Conservation (phyloP, 768 basidiomycete species). For the Rhodotorula kratochvilovae region DNA sequence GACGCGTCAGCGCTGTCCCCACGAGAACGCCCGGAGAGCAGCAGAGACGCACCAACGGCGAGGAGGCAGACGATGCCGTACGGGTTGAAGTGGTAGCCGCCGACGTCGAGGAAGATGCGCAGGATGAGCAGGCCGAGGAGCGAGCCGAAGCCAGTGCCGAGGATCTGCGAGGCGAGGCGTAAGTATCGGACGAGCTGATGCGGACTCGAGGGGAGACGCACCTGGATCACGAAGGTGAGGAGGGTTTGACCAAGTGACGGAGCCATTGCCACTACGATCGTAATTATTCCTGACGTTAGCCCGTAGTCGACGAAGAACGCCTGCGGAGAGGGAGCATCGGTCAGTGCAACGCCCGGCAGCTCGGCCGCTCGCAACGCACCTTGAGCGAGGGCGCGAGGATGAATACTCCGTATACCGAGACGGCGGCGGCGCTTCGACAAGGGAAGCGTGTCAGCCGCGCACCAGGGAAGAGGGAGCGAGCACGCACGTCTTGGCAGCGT, state of each 20-base stretch:
- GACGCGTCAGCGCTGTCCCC: rapidly evolving
- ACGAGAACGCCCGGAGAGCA: neutral
- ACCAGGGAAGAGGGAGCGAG: no score
- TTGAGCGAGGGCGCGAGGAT: conserved; percentile 19
- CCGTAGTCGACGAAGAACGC: conserved; percentile 31
- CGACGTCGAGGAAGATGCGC: conserved; percentile 35
- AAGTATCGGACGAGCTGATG: conserved; percentile 14
- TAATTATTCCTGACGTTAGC: conserved; percentile 24
- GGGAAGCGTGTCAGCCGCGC: neutral
- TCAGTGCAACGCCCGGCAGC: no score
- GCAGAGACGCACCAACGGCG: conserved; percentile 25
- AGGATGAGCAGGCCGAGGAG: conserved; percentile 32
- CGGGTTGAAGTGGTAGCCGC: conserved; percentile 37
- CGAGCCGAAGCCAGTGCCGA: conserved; percentile 30
- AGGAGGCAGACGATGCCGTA: conserved; percentile 40
- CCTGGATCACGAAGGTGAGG: conserved; percentile 24
- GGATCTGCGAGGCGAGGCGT: neutral
- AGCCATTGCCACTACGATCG: conserved; percentile 28
- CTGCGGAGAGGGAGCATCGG: no score
- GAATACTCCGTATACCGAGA: conserved; percentile 32
- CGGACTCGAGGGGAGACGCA: neutral
- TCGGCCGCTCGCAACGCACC: no score
- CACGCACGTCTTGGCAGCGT: conserved; percentile 17
- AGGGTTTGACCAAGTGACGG: conserved; percentile 26
- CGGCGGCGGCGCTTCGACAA: conserved; percentile 8